Conservation (phyloP, 2,329 filamentous ascomycete species). For the Blumeria graminis region DNA sequence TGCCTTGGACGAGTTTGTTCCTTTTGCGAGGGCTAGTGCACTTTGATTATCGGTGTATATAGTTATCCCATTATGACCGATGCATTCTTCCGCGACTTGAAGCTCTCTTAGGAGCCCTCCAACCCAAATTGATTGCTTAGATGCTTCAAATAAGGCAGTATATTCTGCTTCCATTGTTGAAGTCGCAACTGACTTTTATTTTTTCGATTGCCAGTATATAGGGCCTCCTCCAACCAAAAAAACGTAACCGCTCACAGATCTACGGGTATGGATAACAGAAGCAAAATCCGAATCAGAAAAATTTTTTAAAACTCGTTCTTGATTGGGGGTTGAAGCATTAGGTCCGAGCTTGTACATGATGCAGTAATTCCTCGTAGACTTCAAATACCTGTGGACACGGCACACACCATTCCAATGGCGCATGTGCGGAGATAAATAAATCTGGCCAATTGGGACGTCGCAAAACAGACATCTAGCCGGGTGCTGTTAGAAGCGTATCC, state of each 20-base stretch:
- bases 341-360: neutral
- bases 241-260: neutral
- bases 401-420: neutral
- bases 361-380: neutral
- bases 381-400: neutral
- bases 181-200: neutral
- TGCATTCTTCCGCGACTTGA: neutral
- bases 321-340: no score
- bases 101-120: neutral
- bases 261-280: neutral
- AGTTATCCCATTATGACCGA: neutral
- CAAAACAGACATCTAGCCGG: neutral
- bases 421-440: neutral
- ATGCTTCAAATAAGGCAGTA: neutral
- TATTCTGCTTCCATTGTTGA: neutral
- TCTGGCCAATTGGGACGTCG: neutral
- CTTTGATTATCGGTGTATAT: neutral
- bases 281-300: neutral
- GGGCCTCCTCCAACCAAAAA: neutral
- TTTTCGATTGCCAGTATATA: no score
- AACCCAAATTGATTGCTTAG: neutral
- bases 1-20: neutral
- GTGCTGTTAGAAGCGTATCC: neutral
- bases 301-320: neutral
- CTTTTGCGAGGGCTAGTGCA: neutral